Percentiles rank a stretch among this genome's conserved stretches.
These are phyloP conservation scores for Colletotrichum orchidophilum DNA, from an alignment of 2,329 filamentous ascomycete species.

Conservation along the genomic window DNA sequence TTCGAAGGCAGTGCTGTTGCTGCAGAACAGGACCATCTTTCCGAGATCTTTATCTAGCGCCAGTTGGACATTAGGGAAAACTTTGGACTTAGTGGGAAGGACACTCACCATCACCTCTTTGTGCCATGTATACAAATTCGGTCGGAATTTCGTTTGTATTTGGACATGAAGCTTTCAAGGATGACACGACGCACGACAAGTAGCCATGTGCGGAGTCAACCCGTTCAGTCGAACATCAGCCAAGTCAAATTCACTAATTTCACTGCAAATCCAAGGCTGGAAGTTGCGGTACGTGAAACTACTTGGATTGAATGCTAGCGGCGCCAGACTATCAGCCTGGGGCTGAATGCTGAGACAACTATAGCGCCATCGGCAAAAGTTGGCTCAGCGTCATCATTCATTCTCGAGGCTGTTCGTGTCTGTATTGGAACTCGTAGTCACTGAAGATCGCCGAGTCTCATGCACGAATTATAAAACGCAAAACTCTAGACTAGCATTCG, in stretches of 20 bases:
- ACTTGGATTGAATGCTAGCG: not conserved
- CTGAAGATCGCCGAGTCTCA: too few species aligned
- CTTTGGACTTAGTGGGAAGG: too few species aligned
- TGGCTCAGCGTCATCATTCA: not conserved
- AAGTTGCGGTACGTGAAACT: not conserved
- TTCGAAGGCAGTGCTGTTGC: not conserved
- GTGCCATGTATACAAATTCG: not conserved
- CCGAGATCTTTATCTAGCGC: not conserved
- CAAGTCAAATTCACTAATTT: not conserved
- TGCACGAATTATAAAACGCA: too few species aligned
- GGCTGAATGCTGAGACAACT: not conserved
- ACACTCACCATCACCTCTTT: not conserved
- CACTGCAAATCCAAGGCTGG: not conserved
- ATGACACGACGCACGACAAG: too few species aligned
- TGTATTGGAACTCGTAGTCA: too few species aligned
- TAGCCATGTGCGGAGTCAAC: not conserved
- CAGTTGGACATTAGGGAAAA: not conserved
- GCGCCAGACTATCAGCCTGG: not conserved
- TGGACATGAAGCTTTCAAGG: not conserved
- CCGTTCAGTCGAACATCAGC: not conserved
- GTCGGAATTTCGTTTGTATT: not conserved
- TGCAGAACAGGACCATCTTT: not conserved
- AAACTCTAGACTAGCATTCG: too few species aligned
- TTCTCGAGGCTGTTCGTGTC: fast-evolving
- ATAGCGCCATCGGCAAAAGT: not conserved